These are phyloP conservation scores for Spergularia bocconei DNA, from an alignment of 148 eudicot genomes.

Conservation along the genomic window DNA sequence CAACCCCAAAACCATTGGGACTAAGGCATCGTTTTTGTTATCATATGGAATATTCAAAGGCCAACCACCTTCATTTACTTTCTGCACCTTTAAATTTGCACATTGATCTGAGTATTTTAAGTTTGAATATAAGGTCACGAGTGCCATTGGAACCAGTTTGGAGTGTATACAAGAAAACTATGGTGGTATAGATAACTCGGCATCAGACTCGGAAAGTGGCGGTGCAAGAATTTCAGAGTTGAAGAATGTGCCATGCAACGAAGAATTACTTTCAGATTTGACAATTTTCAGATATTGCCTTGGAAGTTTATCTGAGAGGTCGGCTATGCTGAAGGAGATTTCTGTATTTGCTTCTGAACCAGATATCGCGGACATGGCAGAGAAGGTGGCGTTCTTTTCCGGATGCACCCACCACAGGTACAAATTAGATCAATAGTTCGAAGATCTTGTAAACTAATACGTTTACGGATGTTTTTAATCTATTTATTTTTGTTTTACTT, in stretches of 20 bases:
- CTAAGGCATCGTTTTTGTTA: no score
- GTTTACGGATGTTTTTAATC: background rate
- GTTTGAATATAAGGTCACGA: constrained; percentile 32
- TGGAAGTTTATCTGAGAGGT: constrained; percentile 74
- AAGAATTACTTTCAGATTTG: constrained; percentile 58
- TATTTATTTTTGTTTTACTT: background rate
- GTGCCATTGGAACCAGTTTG: constrained; percentile 34
- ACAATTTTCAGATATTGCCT: constrained; percentile 82
- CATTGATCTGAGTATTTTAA: constrained; percentile 9
- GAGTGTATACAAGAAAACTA: constrained; percentile 45
- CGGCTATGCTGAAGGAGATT: constrained; percentile 69
- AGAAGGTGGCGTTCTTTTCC: constrained; percentile 64
- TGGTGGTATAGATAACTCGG: constrained; percentile 45
- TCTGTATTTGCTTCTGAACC: constrained; percentile 45
- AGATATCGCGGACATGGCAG: constrained; percentile 61
- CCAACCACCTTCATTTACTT: no score
- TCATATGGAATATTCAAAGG: no score
- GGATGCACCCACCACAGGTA: constrained; percentile 97
- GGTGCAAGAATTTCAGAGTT: constrained; percentile 45
- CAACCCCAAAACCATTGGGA: no score
- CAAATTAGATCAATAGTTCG: constrained; percentile 10
- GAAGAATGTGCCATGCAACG: constrained; percentile 34
- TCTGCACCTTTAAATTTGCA: no score
- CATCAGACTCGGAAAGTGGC: constrained; percentile 63
- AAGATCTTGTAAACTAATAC: background rate